phyloP scores from a whole-genome alignment of 2,329 filamentous ascomycete species.

The Neocatenulostroma microsporum region DNA sequence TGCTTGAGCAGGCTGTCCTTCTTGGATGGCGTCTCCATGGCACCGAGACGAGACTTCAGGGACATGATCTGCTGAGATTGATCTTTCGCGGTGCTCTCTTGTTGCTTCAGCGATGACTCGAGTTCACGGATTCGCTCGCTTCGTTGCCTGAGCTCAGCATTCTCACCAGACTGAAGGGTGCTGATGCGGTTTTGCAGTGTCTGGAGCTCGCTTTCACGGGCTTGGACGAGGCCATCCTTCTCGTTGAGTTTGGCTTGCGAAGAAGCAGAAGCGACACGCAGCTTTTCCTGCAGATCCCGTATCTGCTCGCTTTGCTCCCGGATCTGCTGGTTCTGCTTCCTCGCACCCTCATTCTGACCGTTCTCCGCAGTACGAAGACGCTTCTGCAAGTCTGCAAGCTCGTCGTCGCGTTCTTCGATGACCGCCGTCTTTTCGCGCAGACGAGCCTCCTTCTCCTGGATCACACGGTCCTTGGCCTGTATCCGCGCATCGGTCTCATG shows the following conservation, averaged over 20 bases:
- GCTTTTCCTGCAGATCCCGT: conserved; percentile 43
- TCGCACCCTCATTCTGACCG: conserved; percentile 20
- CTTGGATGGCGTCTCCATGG: conserved; percentile 32
- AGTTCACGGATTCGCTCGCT: conserved; percentile 30
- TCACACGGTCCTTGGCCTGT: conserved; percentile 33
- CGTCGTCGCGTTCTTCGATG: conserved; percentile 67
- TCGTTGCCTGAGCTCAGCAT: conserved; percentile 24
- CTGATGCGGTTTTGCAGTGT: conserved; percentile 26
- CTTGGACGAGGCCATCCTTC: conserved; percentile 34
- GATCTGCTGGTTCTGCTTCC: conserved; percentile 49
- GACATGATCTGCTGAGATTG: conserved; percentile 26
- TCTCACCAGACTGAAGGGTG: conserved; percentile 25
- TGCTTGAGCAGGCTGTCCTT: conserved; percentile 30
- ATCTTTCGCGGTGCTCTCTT: conserved; percentile 24
- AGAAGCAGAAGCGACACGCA: conserved; percentile 34
- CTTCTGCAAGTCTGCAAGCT: conserved; percentile 42
- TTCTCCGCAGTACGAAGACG: conserved; percentile 22
- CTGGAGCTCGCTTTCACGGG: conserved; percentile 35
- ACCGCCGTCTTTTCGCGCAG: conserved; percentile 66
- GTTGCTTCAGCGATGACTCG: conserved; percentile 31
- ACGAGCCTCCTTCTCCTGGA: conserved; percentile 68
- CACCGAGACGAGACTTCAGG: conserved; percentile 26
- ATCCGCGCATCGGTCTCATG: conserved; percentile 30
- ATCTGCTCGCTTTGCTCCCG: conserved; percentile 40
- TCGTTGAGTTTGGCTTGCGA: conserved; percentile 37